Evolutionary conservation across 2,329 filamentous ascomycete genomes (phyloP).

Genomic region (Hymenoscyphus albidus): DNA sequence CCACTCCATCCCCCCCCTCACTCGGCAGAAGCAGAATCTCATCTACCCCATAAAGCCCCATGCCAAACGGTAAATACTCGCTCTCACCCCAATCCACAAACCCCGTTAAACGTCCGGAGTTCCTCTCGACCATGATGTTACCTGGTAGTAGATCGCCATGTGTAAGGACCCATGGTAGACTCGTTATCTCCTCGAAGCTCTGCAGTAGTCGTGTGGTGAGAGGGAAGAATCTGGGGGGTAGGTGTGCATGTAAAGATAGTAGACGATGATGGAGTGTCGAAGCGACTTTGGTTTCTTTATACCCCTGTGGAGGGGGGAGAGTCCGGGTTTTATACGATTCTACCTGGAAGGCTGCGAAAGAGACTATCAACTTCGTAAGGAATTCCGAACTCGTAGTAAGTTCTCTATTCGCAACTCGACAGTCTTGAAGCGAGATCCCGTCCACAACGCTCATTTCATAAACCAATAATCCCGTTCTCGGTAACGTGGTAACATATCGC

Average conservation of each 20-base stretch:
- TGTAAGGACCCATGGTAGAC: conserved; percentile 52
- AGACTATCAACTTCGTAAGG: background rate
- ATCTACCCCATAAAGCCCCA: conserved; percentile 58
- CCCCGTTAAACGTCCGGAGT: conserved; percentile 45
- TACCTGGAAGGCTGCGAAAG: background rate
- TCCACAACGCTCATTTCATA: conserved; percentile 43
- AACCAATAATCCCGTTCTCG: conserved; percentile 29
- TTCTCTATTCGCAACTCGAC: conserved; percentile 25
- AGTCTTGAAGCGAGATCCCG: conserved; percentile 38
- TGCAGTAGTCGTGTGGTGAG: conserved; percentile 25
- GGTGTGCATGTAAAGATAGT: conserved; percentile 34
- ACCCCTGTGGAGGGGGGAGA: conserved; percentile 3
- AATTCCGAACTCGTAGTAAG: background rate
- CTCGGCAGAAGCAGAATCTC: conserved; percentile 43
- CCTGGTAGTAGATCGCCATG: conserved; percentile 57
- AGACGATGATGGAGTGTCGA: conserved; percentile 41
- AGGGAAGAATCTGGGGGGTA: conserved; percentile 37
- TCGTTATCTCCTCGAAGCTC: conserved; percentile 37
- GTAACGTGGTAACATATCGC: conserved; percentile 37
- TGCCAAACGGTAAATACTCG: conserved; percentile 56
- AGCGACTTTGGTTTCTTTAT: conserved; percentile 39
- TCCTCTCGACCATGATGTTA: conserved; percentile 51
- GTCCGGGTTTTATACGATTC: background rate
- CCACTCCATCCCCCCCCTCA: conserved; percentile 20
- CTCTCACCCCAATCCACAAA: conserved; percentile 64